phyloP scores from a whole-genome alignment of 2,329 filamentous ascomycete species.

The Alternaria consortialis region DNA sequence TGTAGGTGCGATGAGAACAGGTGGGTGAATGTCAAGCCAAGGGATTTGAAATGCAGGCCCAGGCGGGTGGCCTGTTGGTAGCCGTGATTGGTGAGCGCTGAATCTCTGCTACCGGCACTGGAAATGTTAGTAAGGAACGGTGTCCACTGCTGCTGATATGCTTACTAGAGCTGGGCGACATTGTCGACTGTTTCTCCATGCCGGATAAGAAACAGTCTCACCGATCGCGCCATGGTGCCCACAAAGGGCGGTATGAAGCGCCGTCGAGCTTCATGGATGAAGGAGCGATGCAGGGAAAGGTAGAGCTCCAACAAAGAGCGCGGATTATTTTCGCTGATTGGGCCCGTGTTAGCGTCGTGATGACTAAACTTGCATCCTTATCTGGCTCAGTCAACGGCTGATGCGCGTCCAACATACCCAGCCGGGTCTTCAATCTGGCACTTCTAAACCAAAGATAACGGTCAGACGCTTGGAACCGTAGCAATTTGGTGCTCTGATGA shows the following conservation, averaged over 20 bases:
- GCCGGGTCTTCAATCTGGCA: no score
- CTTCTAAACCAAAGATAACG: no score
- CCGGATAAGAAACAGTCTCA: conserved; percentile 79
- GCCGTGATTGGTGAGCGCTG: conserved; percentile 81
- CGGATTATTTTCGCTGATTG: conserved; percentile 8
- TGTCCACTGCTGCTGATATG: conserved; percentile 15
- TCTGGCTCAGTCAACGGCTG: no score
- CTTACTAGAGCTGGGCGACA: conserved; percentile 76
- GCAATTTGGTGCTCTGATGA: no score
- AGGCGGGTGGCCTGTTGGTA: conserved; percentile 79
- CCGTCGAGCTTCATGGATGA: conserved; percentile 28
- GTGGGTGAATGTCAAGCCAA: conserved; percentile 70
- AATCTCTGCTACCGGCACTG: conserved; percentile 83
- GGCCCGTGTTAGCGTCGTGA: conserved; percentile 25
- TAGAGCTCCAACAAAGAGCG: conserved; percentile 3
- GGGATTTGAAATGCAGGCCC: conserved; percentile 70
- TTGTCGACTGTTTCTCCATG: conserved; percentile 94
- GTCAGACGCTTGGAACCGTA: no score
- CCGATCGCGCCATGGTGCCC: conserved; percentile 46
- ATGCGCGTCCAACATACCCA: no score
- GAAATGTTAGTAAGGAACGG: conserved; percentile 33
- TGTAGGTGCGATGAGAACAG: conserved; percentile 82
- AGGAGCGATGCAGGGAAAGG: not conserved
- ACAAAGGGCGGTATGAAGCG: conserved; percentile 20
- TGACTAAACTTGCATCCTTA: not conserved